Percentiles rank a stretch among this genome's conserved stretches.
Evolutionary conservation across 176 grass and related monocot genomes (phyloP).

Genomic region (Cenchrus americanus): DNA sequence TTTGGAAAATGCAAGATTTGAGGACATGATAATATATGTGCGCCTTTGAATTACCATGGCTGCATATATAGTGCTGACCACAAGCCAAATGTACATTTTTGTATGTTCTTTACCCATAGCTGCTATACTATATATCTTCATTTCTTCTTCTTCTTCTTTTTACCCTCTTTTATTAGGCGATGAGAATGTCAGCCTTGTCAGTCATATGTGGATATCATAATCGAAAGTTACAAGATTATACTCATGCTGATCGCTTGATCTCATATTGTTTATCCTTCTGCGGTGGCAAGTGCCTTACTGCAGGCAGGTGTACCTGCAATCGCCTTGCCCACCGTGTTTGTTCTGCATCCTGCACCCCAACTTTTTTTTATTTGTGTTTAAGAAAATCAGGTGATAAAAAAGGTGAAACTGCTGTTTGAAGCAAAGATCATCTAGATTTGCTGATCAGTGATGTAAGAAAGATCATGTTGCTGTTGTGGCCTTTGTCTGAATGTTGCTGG

Average conservation of each 20-base stretch:
- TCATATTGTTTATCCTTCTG: neutral
- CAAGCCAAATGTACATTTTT: constrained; percentile 76
- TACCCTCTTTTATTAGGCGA: constrained; percentile 29
- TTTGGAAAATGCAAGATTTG: constrained; percentile 25
- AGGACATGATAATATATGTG: constrained; percentile 41
- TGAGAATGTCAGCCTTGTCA: constrained; percentile 25
- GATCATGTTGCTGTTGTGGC: constrained; percentile 18
- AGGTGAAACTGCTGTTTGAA: constrained; percentile 6
- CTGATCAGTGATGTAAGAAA: neutral
- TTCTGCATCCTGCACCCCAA: neutral
- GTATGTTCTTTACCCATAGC: constrained; percentile 50
- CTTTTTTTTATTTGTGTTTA: neutral
- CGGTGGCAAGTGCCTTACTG: neutral
- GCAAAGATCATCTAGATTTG: constrained; percentile 18
- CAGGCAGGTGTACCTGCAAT: neutral
- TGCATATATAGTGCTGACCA: constrained; percentile 54
- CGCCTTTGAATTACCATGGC: constrained; percentile 38
- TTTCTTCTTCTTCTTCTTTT: constrained; percentile 3
- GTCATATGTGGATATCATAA: constrained; percentile 50
- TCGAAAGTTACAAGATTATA: constrained; percentile 36
- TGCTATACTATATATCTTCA: constrained; percentile 42
- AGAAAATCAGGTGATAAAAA: neutral
- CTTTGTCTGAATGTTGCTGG: constrained; percentile 17
- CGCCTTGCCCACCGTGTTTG: neutral
- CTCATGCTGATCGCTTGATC: neutral